Evolutionary conservation across 192 early-diverging fungal species (phyloP).

Genomic region (Dissophora globulifera): DNA sequence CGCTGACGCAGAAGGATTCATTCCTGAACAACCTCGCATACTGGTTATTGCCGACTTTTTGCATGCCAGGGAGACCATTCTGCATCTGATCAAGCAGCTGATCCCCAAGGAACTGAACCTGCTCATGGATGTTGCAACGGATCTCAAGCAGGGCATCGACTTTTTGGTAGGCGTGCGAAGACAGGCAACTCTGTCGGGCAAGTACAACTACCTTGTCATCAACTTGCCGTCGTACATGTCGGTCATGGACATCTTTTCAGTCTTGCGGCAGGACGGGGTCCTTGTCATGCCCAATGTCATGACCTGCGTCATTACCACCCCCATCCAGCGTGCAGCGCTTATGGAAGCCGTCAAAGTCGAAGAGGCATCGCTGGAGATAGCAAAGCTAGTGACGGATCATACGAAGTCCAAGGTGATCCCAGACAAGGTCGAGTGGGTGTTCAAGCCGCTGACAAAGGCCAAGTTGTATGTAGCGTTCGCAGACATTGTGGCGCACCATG

Average conservation of each 20-base stretch:
- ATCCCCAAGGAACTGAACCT: constrained; percentile 23
- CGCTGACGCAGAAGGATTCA: not conserved
- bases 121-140: constrained; percentile 54
- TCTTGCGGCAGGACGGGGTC: constrained; percentile 29
- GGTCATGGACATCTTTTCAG: constrained; percentile 53
- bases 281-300: constrained; percentile 17
- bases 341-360: constrained; percentile 56
- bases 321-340: constrained; percentile 62
- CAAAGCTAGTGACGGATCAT: not conserved
- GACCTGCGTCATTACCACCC: constrained; percentile 63
- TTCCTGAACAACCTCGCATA: constrained; percentile 27
- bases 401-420: constrained; percentile 44
- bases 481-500: constrained; percentile 28
- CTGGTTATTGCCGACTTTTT: constrained; percentile 57
- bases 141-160: constrained; percentile 53
- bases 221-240: constrained; percentile 58
- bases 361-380: constrained; percentile 30
- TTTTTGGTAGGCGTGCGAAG: constrained; percentile 40
- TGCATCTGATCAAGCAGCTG: constrained; percentile 52
- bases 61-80: constrained; percentile 54
- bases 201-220: constrained; percentile 59
- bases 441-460: constrained; percentile 64
- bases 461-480: constrained; percentile 62
- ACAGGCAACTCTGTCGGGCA: constrained; percentile 2
- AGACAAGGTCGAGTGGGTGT: constrained; percentile 60